These are phyloP conservation scores for Hypoxylon fuscum DNA, from an alignment of 495 filamentous ascomycete genomes.

Conservation along the genomic window DNA sequence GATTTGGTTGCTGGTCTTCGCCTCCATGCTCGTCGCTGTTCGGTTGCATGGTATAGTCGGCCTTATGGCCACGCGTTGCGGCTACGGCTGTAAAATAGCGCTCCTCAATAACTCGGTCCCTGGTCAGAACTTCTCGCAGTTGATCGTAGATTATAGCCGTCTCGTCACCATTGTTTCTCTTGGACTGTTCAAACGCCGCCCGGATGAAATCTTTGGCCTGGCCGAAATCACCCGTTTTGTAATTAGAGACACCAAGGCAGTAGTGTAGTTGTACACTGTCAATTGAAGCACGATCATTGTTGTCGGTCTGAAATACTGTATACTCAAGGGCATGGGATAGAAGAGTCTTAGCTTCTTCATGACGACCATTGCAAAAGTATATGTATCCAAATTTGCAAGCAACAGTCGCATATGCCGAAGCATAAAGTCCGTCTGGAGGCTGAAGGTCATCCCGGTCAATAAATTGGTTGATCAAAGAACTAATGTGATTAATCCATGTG, in stretches of 20 bases:
- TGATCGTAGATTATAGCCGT: not conserved
- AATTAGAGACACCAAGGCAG: not conserved
- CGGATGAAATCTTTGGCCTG: not conserved
- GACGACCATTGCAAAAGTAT: not conserved
- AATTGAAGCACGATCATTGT: not conserved
- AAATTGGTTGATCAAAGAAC: not conserved
- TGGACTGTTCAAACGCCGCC: not conserved
- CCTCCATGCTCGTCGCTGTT: not conserved
- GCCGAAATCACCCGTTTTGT: not conserved
- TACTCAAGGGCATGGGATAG: not conserved
- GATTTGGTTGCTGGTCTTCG: too few relatives aligned
- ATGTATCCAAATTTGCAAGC: not conserved
- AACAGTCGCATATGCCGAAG: not conserved
- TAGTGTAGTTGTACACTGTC: not conserved
- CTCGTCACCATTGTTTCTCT: not conserved
- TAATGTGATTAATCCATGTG: not conserved
- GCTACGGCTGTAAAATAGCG: not conserved
- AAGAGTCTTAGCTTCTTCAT: not conserved
- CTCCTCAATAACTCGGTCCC: not conserved
- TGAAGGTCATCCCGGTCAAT: not conserved
- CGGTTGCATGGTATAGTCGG: not conserved
- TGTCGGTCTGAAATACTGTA: not conserved
- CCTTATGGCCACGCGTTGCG: not conserved
- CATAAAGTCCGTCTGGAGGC: not conserved
- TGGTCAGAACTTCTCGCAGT: not conserved